These are phyloP conservation scores for Metschnikowia anglica DNA, from an alignment of 805 yeast genomes.

Conservation along the genomic window DNA sequence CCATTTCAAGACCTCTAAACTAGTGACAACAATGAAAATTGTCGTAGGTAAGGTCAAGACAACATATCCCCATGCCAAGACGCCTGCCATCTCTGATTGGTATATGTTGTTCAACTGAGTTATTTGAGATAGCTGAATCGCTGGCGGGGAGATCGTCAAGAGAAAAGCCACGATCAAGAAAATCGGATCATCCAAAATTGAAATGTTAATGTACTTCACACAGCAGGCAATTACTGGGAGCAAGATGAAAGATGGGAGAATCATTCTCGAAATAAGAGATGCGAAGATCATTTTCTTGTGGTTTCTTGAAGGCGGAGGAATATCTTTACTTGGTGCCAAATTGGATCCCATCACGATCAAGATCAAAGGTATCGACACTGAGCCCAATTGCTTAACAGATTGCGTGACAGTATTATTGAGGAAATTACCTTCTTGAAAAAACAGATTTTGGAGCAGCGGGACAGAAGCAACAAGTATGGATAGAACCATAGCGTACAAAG, in stretches of 20 bases:
- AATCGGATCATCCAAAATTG: constrained; percentile 79
- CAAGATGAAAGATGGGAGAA: constrained; percentile 65
- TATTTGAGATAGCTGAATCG: constrained; percentile 78
- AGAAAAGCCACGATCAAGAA: constrained; percentile 74
- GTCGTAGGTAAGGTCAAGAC: constrained; percentile 75
- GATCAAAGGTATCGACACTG: constrained; percentile 75
- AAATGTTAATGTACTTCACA: constrained; percentile 62
- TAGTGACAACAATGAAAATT: constrained; percentile 65
- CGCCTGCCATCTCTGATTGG: constrained; percentile 82
- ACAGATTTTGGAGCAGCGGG: constrained; percentile 53
- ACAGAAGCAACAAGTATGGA: constrained; percentile 69
- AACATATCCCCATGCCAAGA: constrained; percentile 79
- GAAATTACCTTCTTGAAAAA: constrained; percentile 59
- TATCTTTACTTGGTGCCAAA: constrained; percentile 64
- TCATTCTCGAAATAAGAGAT: constrained; percentile 74
- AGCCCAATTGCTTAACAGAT: constrained; percentile 64
- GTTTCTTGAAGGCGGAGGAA: constrained; percentile 63
- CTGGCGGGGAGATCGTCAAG: constrained; percentile 78
- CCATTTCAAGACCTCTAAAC: constrained; percentile 62
- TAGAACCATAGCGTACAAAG: constrained; percentile 71
- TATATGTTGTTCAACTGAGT: constrained; percentile 73
- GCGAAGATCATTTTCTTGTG: constrained; percentile 65
- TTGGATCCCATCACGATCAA: constrained; percentile 78
- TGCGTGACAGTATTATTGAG: constrained; percentile 63
- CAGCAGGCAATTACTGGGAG: constrained; percentile 64